Conservation (phyloP, 129 eudicot genomes). For the Chrysanthemum lavandulifolium region DNA sequence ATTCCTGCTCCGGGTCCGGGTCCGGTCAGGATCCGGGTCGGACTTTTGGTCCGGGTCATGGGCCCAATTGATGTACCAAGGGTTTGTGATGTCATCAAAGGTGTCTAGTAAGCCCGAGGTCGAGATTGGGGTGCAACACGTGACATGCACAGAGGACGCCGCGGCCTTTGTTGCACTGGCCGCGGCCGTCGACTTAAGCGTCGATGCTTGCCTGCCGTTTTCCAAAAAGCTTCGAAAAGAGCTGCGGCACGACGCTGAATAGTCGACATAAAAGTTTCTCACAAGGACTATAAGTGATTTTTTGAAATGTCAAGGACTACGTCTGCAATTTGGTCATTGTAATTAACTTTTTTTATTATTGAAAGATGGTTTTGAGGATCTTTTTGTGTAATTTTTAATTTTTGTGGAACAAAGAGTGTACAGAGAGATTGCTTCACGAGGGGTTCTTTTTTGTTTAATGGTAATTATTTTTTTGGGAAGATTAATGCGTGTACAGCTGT, state of each 20-base stretch:
- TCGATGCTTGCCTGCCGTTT: constrained; percentile 75
- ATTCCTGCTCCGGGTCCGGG: constrained; percentile 55
- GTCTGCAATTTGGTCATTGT: no score
- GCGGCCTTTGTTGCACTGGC: constrained; percentile 85
- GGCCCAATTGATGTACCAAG: constrained; percentile 67
- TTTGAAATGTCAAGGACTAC: no score
- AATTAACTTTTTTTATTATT: constrained; percentile 1
- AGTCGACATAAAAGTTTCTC: constrained; percentile 13
- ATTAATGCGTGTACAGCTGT: constrained; percentile 30
- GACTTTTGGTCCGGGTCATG: constrained; percentile 62
- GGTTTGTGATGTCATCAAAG: constrained; percentile 92
- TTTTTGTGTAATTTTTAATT: not conserved
- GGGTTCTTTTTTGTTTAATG: constrained; percentile 9
- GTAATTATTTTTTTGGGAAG: not conserved
- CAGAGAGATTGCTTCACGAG: constrained; percentile 33
- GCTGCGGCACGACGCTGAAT: constrained; percentile 51
- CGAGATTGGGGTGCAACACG: constrained; percentile 82
- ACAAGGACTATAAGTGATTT: no score
- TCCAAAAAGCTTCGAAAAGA: constrained; percentile 77
- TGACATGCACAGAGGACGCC: constrained; percentile 86
- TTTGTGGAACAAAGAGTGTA: constrained; percentile 20
- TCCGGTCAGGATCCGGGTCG: constrained; percentile 52
- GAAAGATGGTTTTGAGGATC: constrained; percentile 21
- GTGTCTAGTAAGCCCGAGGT: constrained; percentile 73
- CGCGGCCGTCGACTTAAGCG: constrained; percentile 77